Conservation (phyloP, 306 rosid genomes). For the Cicer cuneatum region DNA sequence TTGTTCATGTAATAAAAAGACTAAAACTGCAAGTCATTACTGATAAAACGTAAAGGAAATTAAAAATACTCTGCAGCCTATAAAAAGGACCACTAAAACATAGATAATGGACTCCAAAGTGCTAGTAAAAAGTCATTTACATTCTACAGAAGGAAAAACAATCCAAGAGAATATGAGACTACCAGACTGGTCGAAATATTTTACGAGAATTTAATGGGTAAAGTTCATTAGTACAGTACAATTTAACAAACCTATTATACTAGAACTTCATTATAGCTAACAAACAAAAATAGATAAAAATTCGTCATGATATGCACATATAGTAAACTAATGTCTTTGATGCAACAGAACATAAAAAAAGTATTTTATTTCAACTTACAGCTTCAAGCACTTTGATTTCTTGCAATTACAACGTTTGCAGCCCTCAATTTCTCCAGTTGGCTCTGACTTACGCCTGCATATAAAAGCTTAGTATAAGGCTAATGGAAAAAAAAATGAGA, state of each 20-base stretch:
- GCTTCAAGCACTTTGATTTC: slow-evolving; percentile 91
- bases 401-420: slow-evolving; percentile 97
- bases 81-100: slow-evolving; percentile 10
- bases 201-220: not conserved
- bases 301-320: not conserved
- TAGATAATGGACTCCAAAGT: not conserved
- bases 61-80: not conserved
- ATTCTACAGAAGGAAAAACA: not conserved
- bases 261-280: not conserved
- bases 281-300: not conserved
- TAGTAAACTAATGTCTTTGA: not conserved
- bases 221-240: not conserved
- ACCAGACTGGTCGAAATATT: not conserved
- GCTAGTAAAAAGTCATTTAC: not conserved
- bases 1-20: slow-evolving; percentile 5
- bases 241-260: slow-evolving; percentile 7
- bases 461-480: slow-evolving; percentile 44
- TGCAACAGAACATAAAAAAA: not conserved
- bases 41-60: slow-evolving; percentile 11
- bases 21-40: not conserved
- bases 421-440: slow-evolving; percentile 67
- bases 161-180: slow-evolving; percentile 2
- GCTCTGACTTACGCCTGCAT: slow-evolving; percentile 78
- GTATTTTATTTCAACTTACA: slow-evolving; percentile 60
- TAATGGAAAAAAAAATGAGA: slow-evolving; percentile 30